Evolutionary conservation across 2,329 filamentous ascomycete species (phyloP).

Genomic region (Alternaria longipes): DNA sequence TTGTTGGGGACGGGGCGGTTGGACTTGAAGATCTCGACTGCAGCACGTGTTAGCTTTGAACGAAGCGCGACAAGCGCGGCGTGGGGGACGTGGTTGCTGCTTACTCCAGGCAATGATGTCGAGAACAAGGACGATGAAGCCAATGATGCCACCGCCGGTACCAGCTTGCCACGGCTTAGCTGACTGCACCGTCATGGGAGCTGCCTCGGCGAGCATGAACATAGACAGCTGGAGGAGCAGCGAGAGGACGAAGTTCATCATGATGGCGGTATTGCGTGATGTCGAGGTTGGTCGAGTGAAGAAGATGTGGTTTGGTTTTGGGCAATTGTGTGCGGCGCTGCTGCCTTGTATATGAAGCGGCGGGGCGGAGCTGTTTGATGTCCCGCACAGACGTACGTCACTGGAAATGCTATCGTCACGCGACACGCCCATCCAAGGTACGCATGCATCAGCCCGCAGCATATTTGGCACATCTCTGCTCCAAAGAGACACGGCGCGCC

Average conservation of each 20-base stretch:
- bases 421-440: slow-evolving; percentile 6
- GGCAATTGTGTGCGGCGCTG: slow-evolving; percentile 2
- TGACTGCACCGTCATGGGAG: slow-evolving; percentile 52
- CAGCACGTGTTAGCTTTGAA: slow-evolving; percentile 27
- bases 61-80: background rate
- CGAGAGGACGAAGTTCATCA: slow-evolving; percentile 50
- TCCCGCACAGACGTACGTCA: slow-evolving; percentile 26
- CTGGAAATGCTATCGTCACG: slow-evolving; percentile 15
- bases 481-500: background rate
- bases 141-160: slow-evolving; percentile 68
- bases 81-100: slow-evolving; percentile 34
- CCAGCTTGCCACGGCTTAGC: slow-evolving; percentile 66
- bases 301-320: background rate
- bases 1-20: slow-evolving; percentile 67
- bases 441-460: slow-evolving; percentile 8
- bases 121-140: slow-evolving; percentile 68
- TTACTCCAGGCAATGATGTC: slow-evolving; percentile 71
- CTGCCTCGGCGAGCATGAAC: slow-evolving; percentile 61
- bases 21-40: slow-evolving; percentile 72
- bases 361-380: slow-evolving; percentile 18
- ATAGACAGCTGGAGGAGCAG: slow-evolving; percentile 64
- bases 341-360: slow-evolving; percentile 25
- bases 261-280: slow-evolving; percentile 22
- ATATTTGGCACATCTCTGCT: background rate
- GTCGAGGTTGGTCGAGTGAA: background rate